Base-by-base conservation (phyloP, 2,329 filamentous ascomycete species). In the Phoma sp. region DNA sequence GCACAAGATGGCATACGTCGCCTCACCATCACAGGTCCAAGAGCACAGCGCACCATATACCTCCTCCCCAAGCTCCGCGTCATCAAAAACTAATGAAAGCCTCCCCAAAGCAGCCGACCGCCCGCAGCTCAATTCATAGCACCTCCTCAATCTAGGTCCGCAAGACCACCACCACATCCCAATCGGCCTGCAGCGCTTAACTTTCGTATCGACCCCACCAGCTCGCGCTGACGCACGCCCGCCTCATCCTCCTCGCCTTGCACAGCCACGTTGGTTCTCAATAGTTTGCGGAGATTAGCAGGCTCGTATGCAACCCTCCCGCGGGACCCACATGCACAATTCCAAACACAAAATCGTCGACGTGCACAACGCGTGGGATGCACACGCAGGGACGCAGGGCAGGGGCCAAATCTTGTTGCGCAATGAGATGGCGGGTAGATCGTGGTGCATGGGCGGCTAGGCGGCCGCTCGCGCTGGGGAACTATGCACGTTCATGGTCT, bases 211-310 rank as follows among this genome's bases (percentile, higher is more conserved):
- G 14, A 53, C 44, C 50, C 50, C 50, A 53, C 50, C 44, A 53
- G 50, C 50, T 53, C 50, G 38, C 39, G 18, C 27, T 18, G 18
- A 18, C 18, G 18, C 18, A 18, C 27, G 6, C 42, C 14, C 25
- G 9, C 36, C 42, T 13, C 24, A 27, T 46, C 49, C 49, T 42
- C 30, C 14, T 46, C 29, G 48, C 41, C 48, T 45, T 51, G 41
- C 48, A 51, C 48, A 51, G 48, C 48, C 48, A 51, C 27, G 27
- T 29, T 29, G 27, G 27, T 29, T 29, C 27, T 22, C 48, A 45
- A 51, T 51, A 51, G 41, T 51, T 45, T 22, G 36, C 48, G 48
- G 48, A 51, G 29, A 51, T 51, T 51, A 29, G 40, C 22, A 27
- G 27, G 39, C 14, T 13, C 33, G 33, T 22, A 9, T 37, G n/a